Percentiles rank a stretch among this genome's conserved stretches.
Conservation (phyloP, 148 eudicot genomes). For the Camellia granthamiana region DNA sequence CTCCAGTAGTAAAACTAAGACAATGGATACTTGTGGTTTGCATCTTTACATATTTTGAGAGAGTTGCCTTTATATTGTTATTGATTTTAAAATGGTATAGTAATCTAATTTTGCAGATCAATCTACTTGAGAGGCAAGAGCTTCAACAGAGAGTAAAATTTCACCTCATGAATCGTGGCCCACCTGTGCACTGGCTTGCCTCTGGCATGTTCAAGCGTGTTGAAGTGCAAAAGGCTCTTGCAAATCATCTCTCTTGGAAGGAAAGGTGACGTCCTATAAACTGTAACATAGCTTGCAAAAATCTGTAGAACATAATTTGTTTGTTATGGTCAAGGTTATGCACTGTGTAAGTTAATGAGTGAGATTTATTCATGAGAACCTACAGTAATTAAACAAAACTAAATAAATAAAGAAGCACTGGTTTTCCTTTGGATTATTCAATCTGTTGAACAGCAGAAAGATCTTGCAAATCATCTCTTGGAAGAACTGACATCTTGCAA, state of each 20-base stretch:
- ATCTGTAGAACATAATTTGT: constrained; percentile 1
- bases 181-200: constrained; percentile 85
- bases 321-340: background rate
- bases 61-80: background rate
- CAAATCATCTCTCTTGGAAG: constrained; percentile 92
- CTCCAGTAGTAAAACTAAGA: background rate
- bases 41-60: background rate
- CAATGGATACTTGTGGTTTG: background rate
- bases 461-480: too few species aligned
- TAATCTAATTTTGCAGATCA: constrained; percentile 50
- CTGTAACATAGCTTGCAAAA: background rate
- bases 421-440: background rate
- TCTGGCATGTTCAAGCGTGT: constrained; percentile 70
- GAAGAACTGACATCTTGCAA: too few species aligned
- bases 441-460: background rate
- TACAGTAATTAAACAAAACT: background rate
- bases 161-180: constrained; percentile 58
- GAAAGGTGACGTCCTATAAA: constrained; percentile 55
- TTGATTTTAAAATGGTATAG: background rate
- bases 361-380: background rate
- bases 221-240: constrained; percentile 91
- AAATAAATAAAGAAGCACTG: background rate
- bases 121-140: constrained; percentile 87
- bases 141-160: constrained; percentile 82
- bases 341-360: background rate